Base-by-base conservation (phyloP, 805 yeast genomes). In the Candida hispaniensis region DNA sequence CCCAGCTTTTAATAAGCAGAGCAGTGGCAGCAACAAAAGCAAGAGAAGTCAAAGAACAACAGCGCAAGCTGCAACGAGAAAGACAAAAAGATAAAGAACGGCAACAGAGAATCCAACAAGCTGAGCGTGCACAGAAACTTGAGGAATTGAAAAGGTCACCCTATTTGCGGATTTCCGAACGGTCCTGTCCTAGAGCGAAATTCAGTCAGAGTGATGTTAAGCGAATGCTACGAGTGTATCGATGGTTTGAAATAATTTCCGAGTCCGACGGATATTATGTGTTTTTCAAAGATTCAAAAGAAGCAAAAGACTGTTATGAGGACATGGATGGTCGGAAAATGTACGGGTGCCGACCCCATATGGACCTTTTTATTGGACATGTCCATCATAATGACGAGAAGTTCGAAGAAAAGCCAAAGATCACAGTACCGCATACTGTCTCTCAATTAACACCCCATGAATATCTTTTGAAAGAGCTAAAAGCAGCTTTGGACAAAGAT, bases 211-310 rank as follows among this genome's bases (percentile, higher is more conserved):
- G 63, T 35, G 82, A 77, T 48, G 59, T 83, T 36, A 74, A 79
- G 46, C 63, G 67, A 16, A 61, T 64, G 18, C 58, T 82, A 18
- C 65, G 65, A 24, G 67, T 64, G 30, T 77, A 77, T 48, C 70
- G 68, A 38, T 78, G 83, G 75, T 68, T 73, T 0, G 61, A 79
- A 38, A 71, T 82, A 2, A 50, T 78, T 30, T 64, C 72, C 4
- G 86, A 79, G 44, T 44, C 47, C 0, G 54, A 66, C 1, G 94
- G 94, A 0, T 76, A 77, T 45, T 82, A 68, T 46, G 61, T 82
- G 22, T 74, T 80, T 1, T 83, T 83, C 55, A 73, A 73, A 45
- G 63, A 67, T 11, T 54, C 66, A 9, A 55, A 55, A 20, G 80
- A 75, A 41, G 77, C 81, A 18, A 67, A 68, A 42, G 54, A 62